Evolutionary conservation across 768 basidiomycete species (phyloP).

Genomic region (Cystofilobasidium macerans): DNA sequence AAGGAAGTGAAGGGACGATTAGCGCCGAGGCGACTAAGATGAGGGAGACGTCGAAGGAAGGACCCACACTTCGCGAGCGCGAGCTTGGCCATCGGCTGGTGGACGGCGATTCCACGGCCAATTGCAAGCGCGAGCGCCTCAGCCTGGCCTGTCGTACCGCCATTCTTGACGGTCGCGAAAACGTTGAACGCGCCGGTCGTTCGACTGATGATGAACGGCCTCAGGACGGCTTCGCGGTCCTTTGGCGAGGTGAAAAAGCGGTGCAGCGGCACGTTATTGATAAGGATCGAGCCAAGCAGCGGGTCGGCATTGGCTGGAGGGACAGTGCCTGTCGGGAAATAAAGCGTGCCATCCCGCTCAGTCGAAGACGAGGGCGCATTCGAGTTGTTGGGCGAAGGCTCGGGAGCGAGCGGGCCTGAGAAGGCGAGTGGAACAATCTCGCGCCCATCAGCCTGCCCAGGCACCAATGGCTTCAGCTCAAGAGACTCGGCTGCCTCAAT

Average conservation of each 20-base stretch:
- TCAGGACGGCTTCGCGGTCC: conserved; percentile 69
- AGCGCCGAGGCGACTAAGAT: conserved; percentile 16
- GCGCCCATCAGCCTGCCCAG: no score
- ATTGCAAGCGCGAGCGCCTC: conserved; percentile 57
- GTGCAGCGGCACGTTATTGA: conserved; percentile 73
- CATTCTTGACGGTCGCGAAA: conserved; percentile 62
- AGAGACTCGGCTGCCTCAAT: no score
- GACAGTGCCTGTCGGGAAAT: not conserved
- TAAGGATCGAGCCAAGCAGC: conserved; percentile 45
- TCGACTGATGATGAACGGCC: conserved; percentile 74
- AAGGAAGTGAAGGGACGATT: conserved; percentile 13
- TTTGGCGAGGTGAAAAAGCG: conserved; percentile 62
- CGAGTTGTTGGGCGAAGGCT: conserved; percentile 1
- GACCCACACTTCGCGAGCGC: conserved; percentile 63
- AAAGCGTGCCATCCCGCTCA: conserved; percentile 12
- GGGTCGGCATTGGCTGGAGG: conserved; percentile 6
- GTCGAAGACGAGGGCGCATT: not conserved
- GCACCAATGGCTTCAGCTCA: no score
- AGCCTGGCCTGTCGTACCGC: conserved; percentile 86
- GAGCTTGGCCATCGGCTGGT: conserved; percentile 54
- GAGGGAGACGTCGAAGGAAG: not conserved
- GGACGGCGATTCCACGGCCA: conserved; percentile 43
- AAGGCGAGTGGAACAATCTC: not conserved
- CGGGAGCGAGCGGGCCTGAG: not conserved
- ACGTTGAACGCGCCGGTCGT: conserved; percentile 73